Evolutionary conservation across 2,329 filamentous ascomycete species (phyloP), one percentile per base, ranked within the genome.

Genomic region (Aspergillus quadrilineatus): DNA sequence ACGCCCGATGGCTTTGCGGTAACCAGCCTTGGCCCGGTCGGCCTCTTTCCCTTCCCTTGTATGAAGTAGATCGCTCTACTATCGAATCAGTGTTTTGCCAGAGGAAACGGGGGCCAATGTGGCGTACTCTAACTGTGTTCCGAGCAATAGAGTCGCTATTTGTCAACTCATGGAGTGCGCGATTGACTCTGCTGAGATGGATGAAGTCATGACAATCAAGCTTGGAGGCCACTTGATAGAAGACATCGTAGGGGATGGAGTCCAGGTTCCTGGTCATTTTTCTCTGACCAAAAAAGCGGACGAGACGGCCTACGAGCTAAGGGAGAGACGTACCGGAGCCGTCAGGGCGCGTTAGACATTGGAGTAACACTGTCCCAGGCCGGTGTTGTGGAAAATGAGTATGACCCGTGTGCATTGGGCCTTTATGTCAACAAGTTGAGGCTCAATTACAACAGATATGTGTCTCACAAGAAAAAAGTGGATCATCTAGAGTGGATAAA

Each of bases 221-320:
- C 54, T 77, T 72, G 6, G 75, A 74, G 6, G 81, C 77, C 50
- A 89, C 80, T 50, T 82, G 78, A 49, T 82, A 82, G 29, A 88
- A 72, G n/a, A 89, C 76, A 70, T 90, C 88, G 65, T 83, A 85
- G 0, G 87, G 86, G 10, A 89, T 70, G 30, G 65, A 62, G 57
- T 80, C 75, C 43, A 82, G 67, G 51, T 63, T 67, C 56, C 53
- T 62, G 57, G 58, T 59, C 53, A 57, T 60, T 43, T 53, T 58
- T 45, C 52, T 62, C 3, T 22, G 60, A 62, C 65, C 61, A 59
- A 53, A 39, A 46, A 14, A 49, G 43, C 15, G 50, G 36, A 51
- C 17, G 9, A 30, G 49, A 46, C 6, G 43, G 49, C 49, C 41
- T 53, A 28, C 50, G 34, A 43, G 50, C 45, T 29, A 36, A 34